Evolutionary conservation across 2,329 filamentous ascomycete species (phyloP).

Genomic region (Colletotrichum magnum): DNA sequence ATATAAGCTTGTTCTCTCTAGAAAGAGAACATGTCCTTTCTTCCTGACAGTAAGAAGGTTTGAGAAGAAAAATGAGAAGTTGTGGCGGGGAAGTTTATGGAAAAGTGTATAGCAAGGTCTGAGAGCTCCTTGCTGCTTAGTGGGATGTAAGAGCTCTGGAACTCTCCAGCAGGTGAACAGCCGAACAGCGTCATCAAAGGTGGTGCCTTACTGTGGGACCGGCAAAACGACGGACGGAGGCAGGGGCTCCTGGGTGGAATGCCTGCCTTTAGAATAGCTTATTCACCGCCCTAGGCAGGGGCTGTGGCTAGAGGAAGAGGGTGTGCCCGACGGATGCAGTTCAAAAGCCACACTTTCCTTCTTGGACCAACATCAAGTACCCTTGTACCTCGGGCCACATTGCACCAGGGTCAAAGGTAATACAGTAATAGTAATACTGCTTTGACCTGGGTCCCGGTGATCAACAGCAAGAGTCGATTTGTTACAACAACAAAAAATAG

Average conservation of each 20-base stretch:
- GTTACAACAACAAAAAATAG: neutral
- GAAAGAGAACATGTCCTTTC: constrained; percentile 18
- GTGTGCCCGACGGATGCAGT: neutral
- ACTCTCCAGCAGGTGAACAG: constrained; percentile 23
- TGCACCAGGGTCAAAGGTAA: neutral
- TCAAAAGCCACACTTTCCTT: constrained; percentile 28
- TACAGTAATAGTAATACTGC: constrained; percentile 5
- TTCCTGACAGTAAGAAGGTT: neutral
- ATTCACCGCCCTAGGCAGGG: constrained; percentile 34
- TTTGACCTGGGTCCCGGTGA: constrained; percentile 8
- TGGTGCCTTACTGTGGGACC: constrained; percentile 41
- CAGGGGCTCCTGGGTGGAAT: constrained; percentile 4
- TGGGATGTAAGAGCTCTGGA: constrained; percentile 32
- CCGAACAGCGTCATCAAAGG: constrained; percentile 40
- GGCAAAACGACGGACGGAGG: constrained; percentile 36
- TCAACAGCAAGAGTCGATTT: neutral
- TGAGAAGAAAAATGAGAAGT: constrained; percentile 5
- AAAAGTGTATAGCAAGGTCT: constrained; percentile 1
- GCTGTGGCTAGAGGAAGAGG: constrained; percentile 1
- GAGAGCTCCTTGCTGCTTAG: constrained; percentile 23
- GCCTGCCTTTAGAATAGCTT: constrained; percentile 30
- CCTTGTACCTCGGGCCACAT: constrained; percentile 21
- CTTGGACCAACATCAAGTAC: constrained; percentile 17
- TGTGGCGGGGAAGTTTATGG: constrained; percentile 21
- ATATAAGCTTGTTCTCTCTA: constrained; percentile 8